phyloP scores from a whole-genome alignment of 352 stramenopile genomes.

The Globisporangium paroecandrum region DNA sequence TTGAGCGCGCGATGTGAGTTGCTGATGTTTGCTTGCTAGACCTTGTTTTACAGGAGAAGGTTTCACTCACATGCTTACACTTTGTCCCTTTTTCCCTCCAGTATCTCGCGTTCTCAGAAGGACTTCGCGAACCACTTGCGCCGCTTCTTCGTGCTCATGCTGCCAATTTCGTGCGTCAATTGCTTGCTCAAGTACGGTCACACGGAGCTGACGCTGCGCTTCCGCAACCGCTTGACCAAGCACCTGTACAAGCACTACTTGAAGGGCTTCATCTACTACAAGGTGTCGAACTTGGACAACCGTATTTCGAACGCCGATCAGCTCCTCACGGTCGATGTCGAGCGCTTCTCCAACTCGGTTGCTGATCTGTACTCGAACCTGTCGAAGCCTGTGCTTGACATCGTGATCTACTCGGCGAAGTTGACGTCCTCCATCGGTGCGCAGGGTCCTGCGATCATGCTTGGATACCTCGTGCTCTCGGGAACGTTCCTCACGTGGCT shows the following conservation, averaged over 20 bases:
- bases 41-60: not conserved
- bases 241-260: constrained; percentile 86
- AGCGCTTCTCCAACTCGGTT: constrained; percentile 80
- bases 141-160: constrained; percentile 74
- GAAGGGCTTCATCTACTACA: constrained; percentile 89
- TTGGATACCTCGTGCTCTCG: constrained; percentile 63
- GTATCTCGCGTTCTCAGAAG: constrained; percentile 60
- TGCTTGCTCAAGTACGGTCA: constrained; percentile 79
- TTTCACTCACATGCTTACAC: not conserved
- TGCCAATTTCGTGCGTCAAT: constrained; percentile 79
- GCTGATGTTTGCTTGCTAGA: not conserved
- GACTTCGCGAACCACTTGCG: constrained; percentile 65
- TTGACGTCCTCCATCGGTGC: constrained; percentile 69
- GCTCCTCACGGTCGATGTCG: constrained; percentile 82
- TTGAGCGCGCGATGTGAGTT: constrained; percentile 68
- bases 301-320: constrained; percentile 88
- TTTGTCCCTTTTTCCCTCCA: constrained; percentile 10
- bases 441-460: constrained; percentile 65
- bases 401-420: constrained; percentile 70
- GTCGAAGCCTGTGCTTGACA: constrained; percentile 84
- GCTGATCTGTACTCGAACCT: constrained; percentile 88
- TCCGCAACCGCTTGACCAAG: constrained; percentile 74
- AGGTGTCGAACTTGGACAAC: constrained; percentile 87
- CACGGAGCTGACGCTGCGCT: constrained; percentile 77
- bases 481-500: constrained; percentile 75